These are phyloP conservation scores for Ogataea nitratoaversa DNA, from an alignment of 805 yeast genomes.

Conservation along the genomic window DNA sequence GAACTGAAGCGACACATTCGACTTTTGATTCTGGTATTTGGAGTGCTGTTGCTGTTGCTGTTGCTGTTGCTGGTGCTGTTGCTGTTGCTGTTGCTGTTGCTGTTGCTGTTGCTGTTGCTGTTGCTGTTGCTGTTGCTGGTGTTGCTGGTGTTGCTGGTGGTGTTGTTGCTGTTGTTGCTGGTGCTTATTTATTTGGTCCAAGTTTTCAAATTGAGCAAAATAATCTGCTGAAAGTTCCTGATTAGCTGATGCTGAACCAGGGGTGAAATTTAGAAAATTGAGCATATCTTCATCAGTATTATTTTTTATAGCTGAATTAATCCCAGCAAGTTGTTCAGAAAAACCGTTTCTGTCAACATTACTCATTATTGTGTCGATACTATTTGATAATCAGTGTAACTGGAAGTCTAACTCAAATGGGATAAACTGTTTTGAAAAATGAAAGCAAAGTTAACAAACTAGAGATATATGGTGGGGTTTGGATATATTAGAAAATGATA, in stretches of 20 bases:
- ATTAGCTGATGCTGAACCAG: slow-evolving; percentile 3
- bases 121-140: neutral
- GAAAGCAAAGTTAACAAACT: no score
- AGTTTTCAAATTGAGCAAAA: slow-evolving; percentile 2
- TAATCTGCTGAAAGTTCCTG: slow-evolving; percentile 8
- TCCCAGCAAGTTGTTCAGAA: neutral
- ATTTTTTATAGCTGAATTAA: neutral
- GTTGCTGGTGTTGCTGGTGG: slow-evolving; percentile 1
- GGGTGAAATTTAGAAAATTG: slow-evolving; percentile 10
- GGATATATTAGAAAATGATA: no score
- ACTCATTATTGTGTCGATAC: neutral
- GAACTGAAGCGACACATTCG: no score
- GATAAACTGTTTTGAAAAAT: no score
- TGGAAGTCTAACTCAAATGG: no score
- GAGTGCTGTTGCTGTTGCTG: no score
- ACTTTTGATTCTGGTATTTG: no score
- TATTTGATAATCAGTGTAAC: neutral
- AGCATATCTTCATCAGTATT: slow-evolving; percentile 11
- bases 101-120: neutral
- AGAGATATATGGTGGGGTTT: no score
- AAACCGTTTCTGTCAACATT: neutral
- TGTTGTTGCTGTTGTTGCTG: neutral
- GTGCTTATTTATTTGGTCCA: neutral
- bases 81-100: slow-evolving; percentile 1
- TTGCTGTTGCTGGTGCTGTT: neutral